phyloP scores from a whole-genome alignment of 202 grass and related monocot genomes.

The Cymbopogon flexuosus region DNA sequence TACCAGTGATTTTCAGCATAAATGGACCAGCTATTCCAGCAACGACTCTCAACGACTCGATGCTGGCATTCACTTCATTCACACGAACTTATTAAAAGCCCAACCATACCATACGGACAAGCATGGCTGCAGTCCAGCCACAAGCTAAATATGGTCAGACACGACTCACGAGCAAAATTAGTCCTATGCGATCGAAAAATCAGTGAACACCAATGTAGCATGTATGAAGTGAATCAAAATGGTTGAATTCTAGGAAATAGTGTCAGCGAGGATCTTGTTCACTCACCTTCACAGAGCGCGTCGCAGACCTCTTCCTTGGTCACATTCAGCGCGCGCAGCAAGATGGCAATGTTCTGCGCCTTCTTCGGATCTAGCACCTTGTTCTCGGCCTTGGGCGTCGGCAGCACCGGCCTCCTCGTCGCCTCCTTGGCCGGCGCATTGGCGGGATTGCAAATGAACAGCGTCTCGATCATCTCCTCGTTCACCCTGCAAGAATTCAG shows the following conservation, averaged over 20 bases:
- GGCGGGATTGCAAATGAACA: conserved; percentile 70
- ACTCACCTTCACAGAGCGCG: conserved; percentile 86
- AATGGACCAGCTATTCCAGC: conserved; percentile 14
- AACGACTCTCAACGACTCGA: neutral
- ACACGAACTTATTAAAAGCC: conserved; percentile 26
- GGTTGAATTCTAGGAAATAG: neutral
- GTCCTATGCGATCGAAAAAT: neutral
- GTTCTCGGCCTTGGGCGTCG: conserved; percentile 46
- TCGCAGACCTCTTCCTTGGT: conserved; percentile 82
- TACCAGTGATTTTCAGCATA: conserved; percentile 2
- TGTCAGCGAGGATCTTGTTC: neutral
- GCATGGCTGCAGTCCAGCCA: neutral
- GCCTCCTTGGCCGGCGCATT: conserved; percentile 33
- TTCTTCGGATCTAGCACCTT: conserved; percentile 85
- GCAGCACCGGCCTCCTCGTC: conserved; percentile 23
- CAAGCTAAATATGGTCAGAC: conserved; percentile 23
- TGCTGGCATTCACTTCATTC: conserved; percentile 27
- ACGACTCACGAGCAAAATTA: conserved; percentile 20
- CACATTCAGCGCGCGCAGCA: conserved; percentile 76
- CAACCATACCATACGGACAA: conserved; percentile 22
- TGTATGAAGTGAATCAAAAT: conserved; percentile 23
- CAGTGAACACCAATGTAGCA: conserved; percentile 11
- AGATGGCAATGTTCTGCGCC: conserved; percentile 84
- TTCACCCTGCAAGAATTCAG: conserved; percentile 54
- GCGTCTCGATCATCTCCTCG: conserved; percentile 94